phyloP scores from a whole-genome alignment of 2,329 filamentous ascomycete genomes.

The Pseudogymnoascus sp. region DNA sequence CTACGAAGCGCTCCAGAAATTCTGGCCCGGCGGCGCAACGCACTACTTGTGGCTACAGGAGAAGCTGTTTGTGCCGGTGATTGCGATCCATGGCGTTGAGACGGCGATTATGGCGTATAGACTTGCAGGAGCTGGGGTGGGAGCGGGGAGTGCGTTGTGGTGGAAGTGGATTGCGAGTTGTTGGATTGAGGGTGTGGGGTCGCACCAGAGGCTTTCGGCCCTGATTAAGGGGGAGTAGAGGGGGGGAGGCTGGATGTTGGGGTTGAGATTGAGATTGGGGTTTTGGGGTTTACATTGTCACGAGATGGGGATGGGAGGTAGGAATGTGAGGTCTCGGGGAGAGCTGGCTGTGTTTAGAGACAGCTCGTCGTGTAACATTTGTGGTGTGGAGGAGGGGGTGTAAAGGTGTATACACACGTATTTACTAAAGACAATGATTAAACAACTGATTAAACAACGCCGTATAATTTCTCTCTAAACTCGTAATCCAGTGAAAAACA shows the following conservation, averaged over 20 bases:
- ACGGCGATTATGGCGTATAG: conserved; percentile 4
- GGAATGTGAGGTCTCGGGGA: not conserved
- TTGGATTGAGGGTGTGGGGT: conserved; percentile 6
- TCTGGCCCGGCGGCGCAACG: not conserved
- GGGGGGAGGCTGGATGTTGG: no score
- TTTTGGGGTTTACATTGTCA: not conserved
- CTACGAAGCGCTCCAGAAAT: not conserved
- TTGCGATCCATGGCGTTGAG: conserved; percentile 5
- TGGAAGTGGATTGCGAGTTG: conserved; percentile 7
- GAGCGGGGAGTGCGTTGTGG: not conserved
- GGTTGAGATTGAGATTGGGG: not conserved
- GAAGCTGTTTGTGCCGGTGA: not conserved
- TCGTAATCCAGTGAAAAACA: not conserved
- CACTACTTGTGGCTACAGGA: conserved; percentile 5
- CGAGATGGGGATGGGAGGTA: no score
- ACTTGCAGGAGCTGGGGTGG: not conserved
- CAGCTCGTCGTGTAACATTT: no score
- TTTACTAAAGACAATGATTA: not conserved
- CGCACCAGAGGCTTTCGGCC: conserved; percentile 2
- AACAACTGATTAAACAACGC: not conserved
- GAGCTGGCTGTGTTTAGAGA: not conserved
- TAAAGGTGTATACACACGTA: not conserved
- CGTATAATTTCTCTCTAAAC: not conserved
- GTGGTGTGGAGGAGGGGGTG: not conserved
- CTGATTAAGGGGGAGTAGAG: not conserved